Evolutionary conservation across 2,329 filamentous ascomycete genomes (phyloP).

Genomic region (Trichophyton verrucosum): DNA sequence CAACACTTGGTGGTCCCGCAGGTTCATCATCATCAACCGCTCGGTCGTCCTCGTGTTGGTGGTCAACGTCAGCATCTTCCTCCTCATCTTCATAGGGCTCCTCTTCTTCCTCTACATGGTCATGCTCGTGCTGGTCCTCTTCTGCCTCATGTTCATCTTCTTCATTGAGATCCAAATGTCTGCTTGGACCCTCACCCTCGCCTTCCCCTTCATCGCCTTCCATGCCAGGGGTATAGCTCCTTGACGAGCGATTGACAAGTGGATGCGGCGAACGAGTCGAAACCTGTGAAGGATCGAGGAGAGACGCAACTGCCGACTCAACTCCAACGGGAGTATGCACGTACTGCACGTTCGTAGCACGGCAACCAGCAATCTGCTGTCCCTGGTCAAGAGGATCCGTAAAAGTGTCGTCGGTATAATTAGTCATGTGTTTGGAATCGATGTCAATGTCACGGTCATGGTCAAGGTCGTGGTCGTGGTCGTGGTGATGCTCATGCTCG

Average conservation of each 20-base stretch:
- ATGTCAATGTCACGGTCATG: conserved; percentile 22
- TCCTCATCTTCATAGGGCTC: conserved; percentile 21
- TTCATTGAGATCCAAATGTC: no score
- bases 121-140: background rate
- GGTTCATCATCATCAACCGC: conserved; percentile 32
- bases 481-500: conserved; percentile 20
- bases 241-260: conserved; percentile 21
- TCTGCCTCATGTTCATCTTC: background rate
- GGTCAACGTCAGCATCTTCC: conserved; percentile 16
- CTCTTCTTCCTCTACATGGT: conserved; percentile 27
- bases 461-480: conserved; percentile 20
- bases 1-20: conserved; percentile 25
- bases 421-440: conserved; percentile 40
- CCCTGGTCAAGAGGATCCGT: conserved; percentile 47
- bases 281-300: conserved; percentile 71
- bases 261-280: conserved; percentile 46
- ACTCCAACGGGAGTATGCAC: conserved; percentile 60
- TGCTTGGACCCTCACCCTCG: no score
- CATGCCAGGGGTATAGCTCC: conserved; percentile 19
- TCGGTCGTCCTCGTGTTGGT: conserved; percentile 23
- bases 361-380: conserved; percentile 57
- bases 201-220: conserved; percentile 13
- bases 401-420: conserved; percentile 44
- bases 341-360: conserved; percentile 62
- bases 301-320: conserved; percentile 81